Conservation (phyloP, 1,284 basidiomycete genomes). For the Cryptococcus neoformans region DNA sequence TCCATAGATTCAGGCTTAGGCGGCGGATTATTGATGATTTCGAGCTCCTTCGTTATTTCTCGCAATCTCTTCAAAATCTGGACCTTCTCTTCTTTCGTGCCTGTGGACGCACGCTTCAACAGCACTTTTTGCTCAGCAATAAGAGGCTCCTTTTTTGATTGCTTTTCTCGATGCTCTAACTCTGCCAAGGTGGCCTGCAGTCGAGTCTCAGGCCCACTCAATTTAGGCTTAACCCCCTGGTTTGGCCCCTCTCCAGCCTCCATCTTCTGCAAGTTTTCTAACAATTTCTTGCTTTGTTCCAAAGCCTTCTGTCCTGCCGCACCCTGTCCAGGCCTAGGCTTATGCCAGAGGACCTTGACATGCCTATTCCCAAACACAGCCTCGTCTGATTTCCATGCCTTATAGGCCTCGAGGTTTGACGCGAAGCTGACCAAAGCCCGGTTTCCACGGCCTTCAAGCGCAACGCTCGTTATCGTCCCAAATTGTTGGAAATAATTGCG, state of each 20-base stretch:
- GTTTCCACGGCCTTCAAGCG: slow-evolving; percentile 73
- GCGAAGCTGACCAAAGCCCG: slow-evolving; percentile 81
- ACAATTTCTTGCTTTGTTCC: slow-evolving; percentile 68
- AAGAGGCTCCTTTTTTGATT: slow-evolving; percentile 73
- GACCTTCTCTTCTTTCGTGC: slow-evolving; percentile 67
- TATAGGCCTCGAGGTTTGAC: slow-evolving; percentile 77
- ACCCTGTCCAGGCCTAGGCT: slow-evolving; percentile 83
- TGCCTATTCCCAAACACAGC: slow-evolving; percentile 92
- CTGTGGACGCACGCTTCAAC: slow-evolving; percentile 66
- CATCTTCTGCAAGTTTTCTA: slow-evolving; percentile 58
- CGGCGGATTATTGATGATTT: slow-evolving; percentile 44
- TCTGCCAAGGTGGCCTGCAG: slow-evolving; percentile 38
- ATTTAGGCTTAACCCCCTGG: slow-evolving; percentile 26
- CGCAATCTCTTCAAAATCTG: slow-evolving; percentile 71
- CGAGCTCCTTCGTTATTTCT: slow-evolving; percentile 78
- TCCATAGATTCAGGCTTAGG: slow-evolving; percentile 39
- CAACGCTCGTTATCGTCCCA: slow-evolving; percentile 89
- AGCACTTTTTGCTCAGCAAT: slow-evolving; percentile 87
- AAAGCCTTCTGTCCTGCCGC: slow-evolving; percentile 68
- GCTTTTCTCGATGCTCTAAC: slow-evolving; percentile 57
- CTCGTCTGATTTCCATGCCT: slow-evolving; percentile 88
- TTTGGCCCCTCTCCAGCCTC: slow-evolving; percentile 27
- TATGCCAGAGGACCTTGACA: slow-evolving; percentile 92
- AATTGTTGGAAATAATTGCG: slow-evolving; percentile 90
- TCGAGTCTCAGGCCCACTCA: slow-evolving; percentile 34